Evolutionary conservation across 768 basidiomycete genomes (phyloP).

Genomic region (Serendipita sp.): DNA sequence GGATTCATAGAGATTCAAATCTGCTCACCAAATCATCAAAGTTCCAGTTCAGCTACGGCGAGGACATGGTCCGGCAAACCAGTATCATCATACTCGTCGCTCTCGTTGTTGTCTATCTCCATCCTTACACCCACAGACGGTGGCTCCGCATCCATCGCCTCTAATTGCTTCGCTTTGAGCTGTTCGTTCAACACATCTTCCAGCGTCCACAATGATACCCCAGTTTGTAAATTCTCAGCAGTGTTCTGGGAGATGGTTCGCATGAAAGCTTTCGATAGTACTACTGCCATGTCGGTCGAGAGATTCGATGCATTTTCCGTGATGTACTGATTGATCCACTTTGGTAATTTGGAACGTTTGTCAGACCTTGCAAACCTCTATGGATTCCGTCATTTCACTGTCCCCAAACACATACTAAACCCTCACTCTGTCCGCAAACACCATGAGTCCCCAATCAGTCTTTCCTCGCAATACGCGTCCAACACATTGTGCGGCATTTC

Average conservation of each 20-base stretch:
- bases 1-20: constrained; percentile 8
- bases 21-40: too few species aligned
- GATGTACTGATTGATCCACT: constrained; percentile 99
- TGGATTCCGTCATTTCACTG: neutral
- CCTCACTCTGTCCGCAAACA: constrained; percentile 91
- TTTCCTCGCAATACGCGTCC: constrained; percentile 95
- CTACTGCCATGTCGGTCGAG: constrained; percentile 94
- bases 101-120: constrained; percentile 45
- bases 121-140: constrained; percentile 14
- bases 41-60: constrained; percentile 34
- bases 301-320: constrained; percentile 96
- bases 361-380: constrained; percentile 86
- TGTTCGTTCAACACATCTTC: constrained; percentile 82
- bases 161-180: constrained; percentile 56
- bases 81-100: constrained; percentile 31
- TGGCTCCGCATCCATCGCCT: constrained; percentile 25
- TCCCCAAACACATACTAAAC: neutral
- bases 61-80: constrained; percentile 49
- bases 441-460: constrained; percentile 99
- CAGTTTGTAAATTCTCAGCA: constrained; percentile 82
- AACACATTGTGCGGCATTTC: constrained; percentile 97
- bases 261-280: constrained; percentile 90
- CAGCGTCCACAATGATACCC: constrained; percentile 85
- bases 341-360: constrained; percentile 87
- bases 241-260: constrained; percentile 97